Base-by-base conservation (phyloP, 129 eudicot species). In the Gnaphalium uliginosum region DNA sequence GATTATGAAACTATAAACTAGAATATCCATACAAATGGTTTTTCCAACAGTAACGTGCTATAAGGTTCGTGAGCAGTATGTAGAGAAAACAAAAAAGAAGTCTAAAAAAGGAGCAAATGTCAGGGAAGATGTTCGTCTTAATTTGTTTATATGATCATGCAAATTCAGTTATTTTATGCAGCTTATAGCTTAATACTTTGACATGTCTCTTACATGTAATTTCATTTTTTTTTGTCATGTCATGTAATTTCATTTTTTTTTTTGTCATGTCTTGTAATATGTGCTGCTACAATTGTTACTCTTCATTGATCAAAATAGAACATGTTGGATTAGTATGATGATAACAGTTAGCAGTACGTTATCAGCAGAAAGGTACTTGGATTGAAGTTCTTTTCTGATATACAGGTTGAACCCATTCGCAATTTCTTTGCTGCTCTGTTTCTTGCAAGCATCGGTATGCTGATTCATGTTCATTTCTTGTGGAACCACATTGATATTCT, bases 381-480 rank as follows among this genome's bases (percentile, higher is more conserved):
- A 51, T 78, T 75, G 62, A 37, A 15, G 46, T n/a, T 37, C 71
- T 79, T 72, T 67, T 9, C 35, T 79, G 33, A 46, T 82, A 46
- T 82, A 85, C 87, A 94, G 99, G 91, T 94, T 77, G 99, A 94
- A 85, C 99, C 99, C 8, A 94, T 94, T 63, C 89, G 99, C 15
- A 94, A 94, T 83, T 88, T 94, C 86, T 94, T 94, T 94, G 99
- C 99, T n/a, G 99, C 99, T 68, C 87, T 94, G 39, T 94, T 94
- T 77, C 93, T 94, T 69, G 96, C 99, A 72, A 94, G 97, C 88
- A 94, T 94, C 24, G 99, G 99, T 21, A 94, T 94, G 99, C 89
- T 94, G 82, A 94, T 94, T 82, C 97, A 94, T 82, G 97, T 91
- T 83, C 99, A 90, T 84, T 94, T 94, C 83, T 90, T 94, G 43